Evolutionary conservation across 2,329 filamentous ascomycete species (phyloP).

Genomic region (Sclerotiophoma versabilis): DNA sequence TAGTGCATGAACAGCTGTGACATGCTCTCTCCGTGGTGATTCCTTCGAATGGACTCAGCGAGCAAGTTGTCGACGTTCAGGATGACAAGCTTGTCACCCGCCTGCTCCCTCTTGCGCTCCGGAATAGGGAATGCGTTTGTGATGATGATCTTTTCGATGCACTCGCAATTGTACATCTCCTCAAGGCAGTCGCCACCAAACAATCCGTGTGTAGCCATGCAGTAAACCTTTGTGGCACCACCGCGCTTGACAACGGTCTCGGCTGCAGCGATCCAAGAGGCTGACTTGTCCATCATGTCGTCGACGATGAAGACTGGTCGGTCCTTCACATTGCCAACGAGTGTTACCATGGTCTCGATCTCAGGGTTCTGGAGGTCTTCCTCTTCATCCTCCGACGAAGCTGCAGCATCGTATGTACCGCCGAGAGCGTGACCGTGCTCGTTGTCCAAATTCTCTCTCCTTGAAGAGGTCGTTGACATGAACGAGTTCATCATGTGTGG

Average conservation of each 20-base stretch:
- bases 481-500: conserved; percentile 86
- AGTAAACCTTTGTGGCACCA: conserved; percentile 91
- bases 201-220: conserved; percentile 94
- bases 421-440: conserved; percentile 75
- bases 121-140: conserved; percentile 97
- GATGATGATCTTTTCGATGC: conserved; percentile 92
- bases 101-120: conserved; percentile 71
- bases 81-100: conserved; percentile 79
- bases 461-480: conserved; percentile 79
- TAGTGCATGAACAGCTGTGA: conserved; percentile 58
- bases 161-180: conserved; percentile 89
- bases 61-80: conserved; percentile 88
- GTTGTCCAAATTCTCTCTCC: conserved; percentile 50
- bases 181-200: conserved; percentile 90
- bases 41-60: conserved; percentile 90
- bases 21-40: conserved; percentile 93
- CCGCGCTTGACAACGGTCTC: conserved; percentile 96
- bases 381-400: conserved; percentile 89
- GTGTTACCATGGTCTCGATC: conserved; percentile 91
- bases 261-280: conserved; percentile 95
- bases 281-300: conserved; percentile 98
- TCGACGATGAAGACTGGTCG: conserved; percentile 93
- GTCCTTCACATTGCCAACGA: conserved; percentile 93
- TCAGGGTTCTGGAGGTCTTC: conserved; percentile 81
- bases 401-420: conserved; percentile 83